Evolutionary conservation across 2,329 filamentous ascomycete genomes (phyloP).

Genomic region (Penicillium palitans): DNA sequence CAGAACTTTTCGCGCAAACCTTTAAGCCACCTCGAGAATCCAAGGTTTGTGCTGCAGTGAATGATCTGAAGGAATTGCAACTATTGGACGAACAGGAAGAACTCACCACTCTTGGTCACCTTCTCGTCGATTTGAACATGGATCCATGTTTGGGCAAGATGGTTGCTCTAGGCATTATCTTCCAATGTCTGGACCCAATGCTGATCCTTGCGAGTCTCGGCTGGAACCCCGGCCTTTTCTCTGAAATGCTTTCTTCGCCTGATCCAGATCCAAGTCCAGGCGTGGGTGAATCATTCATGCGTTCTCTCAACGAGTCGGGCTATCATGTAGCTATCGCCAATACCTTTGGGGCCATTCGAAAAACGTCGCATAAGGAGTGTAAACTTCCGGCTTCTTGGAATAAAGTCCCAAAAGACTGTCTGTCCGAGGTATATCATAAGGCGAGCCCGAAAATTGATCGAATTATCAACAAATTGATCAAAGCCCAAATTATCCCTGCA

Average conservation of each 20-base stretch:
- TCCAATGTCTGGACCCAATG: slow-evolving; percentile 54
- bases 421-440: background rate
- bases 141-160: slow-evolving; percentile 52
- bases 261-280: background rate
- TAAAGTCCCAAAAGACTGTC: background rate
- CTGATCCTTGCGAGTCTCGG: slow-evolving; percentile 46
- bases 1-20: slow-evolving; percentile 44
- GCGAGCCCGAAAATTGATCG: background rate
- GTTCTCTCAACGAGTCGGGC: slow-evolving; percentile 32
- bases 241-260: background rate
- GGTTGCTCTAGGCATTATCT: slow-evolving; percentile 53
- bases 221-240: slow-evolving; percentile 34
- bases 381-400: background rate
- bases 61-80: slow-evolving; percentile 35
- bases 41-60: slow-evolving; percentile 42
- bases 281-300: background rate
- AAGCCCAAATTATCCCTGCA: background rate
- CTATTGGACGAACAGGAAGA: slow-evolving; percentile 47
- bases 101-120: slow-evolving; percentile 49
- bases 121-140: slow-evolving; percentile 46
- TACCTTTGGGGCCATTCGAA: slow-evolving; percentile 34
- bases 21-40: slow-evolving; percentile 47
- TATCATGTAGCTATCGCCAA: slow-evolving; percentile 51
- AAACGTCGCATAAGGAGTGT: background rate
- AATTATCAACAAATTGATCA: background rate